phyloP scores from a whole-genome alignment of 2,329 filamentous ascomycete genomes.

The Monosporascus sp. region DNA sequence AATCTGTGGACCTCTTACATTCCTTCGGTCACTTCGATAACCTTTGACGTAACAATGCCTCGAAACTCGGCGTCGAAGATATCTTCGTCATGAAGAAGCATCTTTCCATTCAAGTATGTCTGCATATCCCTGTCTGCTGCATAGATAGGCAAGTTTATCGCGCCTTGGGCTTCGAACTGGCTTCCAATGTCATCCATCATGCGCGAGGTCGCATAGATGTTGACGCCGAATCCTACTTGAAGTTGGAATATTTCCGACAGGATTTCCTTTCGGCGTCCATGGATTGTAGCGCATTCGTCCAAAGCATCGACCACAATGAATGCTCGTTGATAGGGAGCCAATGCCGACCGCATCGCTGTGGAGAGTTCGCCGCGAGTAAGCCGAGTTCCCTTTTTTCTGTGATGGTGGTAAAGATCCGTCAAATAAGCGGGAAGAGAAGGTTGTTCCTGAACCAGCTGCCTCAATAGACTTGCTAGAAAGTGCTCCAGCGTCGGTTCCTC shows the following conservation, averaged over 20 bases:
- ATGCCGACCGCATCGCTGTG: slow-evolving; percentile 8
- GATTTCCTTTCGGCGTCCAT: slow-evolving; percentile 5
- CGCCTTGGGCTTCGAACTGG: slow-evolving; percentile 2
- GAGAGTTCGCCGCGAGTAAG: slow-evolving; percentile 18
- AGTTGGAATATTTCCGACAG: slow-evolving; percentile 7
- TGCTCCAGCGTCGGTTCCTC: slow-evolving; percentile 31
- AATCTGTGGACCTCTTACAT: slow-evolving; percentile 20
- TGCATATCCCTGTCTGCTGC: slow-evolving; percentile 25
- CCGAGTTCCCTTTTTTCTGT: slow-evolving; percentile 11
- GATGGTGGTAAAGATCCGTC: slow-evolving; percentile 18
- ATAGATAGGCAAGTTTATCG: slow-evolving; percentile 19
- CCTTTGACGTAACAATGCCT: slow-evolving; percentile 10
- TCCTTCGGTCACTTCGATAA: slow-evolving; percentile 18
- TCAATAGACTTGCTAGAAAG: slow-evolving; percentile 31
- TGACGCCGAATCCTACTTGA: slow-evolving; percentile 2
- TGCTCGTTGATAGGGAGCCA: slow-evolving; percentile 11
- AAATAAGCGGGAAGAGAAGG: slow-evolving; percentile 19
- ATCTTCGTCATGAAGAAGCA: slow-evolving; percentile 10
- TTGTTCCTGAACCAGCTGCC: slow-evolving; percentile 27
- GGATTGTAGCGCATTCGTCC: slow-evolving; percentile 8
- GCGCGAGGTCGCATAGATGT: slow-evolving; percentile 13
- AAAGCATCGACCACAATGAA: slow-evolving; percentile 16
- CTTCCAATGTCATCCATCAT: slow-evolving; percentile 9
- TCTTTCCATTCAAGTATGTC: slow-evolving; percentile 19
- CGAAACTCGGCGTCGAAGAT: slow-evolving; percentile 8